Evolutionary conservation across 2,329 filamentous ascomycete species (phyloP), one percentile per base, ranked within the genome.

Genomic region (Sporothrix brasiliensis): DNA sequence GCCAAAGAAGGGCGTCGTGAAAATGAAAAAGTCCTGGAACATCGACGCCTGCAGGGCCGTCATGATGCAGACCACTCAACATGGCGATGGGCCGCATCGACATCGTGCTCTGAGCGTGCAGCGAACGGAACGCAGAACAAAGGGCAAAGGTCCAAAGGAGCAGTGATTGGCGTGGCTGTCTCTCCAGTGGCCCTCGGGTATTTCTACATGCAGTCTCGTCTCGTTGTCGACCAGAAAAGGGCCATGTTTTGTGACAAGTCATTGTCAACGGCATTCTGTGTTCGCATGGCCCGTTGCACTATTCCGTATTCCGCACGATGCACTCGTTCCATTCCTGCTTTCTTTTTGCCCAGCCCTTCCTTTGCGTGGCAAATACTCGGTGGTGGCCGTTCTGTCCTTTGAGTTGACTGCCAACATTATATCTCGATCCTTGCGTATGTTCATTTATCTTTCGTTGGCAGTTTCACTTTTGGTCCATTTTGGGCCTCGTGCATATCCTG

Each of bases 231-330:
- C 21, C 19, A 19, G 34, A 16, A 9, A 41, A 60, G 34, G 56
- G n/a, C 61, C 61, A 65, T 50, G 24, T 50, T 65, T 65, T 65
- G 44, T 65, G 61, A 65, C 44, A 21, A 34, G 61, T 65, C 61
- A 65, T 11, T n/a, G 58, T 34, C 24, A 65, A 65, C 44, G 21
- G 61, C 19, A 50, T 21, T 63, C n/a, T n/a, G 11, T 41, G n/a
- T 16, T 19, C 21, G 58, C 58, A 47, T 63, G 58, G 6, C 34
- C 58, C 58, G 58, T 63, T 63, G 58, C 6, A 16, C 34, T 39
- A 24, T 24, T 24, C 24, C 24, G 24, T 2, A 24, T 24, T 24
- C 24, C 24, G 24, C 2, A 1, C 24, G 24, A 24, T 24, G 24
- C 24, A 2, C 58, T 14, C 34, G n/a, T 9, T 27, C 6, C 21